phyloP scores from a whole-genome alignment of 2,329 filamentous ascomycete genomes.

The Thelonectria rubi region DNA sequence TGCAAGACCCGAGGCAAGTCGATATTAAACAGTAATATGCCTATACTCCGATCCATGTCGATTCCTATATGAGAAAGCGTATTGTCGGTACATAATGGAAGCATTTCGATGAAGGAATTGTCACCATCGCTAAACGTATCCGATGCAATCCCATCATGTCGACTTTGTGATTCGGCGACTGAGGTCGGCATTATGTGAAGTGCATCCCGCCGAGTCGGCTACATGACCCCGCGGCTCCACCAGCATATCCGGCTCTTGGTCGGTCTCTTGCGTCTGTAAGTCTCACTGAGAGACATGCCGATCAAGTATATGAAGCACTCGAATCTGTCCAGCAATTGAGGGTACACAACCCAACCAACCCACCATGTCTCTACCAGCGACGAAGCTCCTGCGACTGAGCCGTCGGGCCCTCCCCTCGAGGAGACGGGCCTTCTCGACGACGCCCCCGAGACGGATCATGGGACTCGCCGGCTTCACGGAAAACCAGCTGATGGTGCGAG shows the following conservation, averaged over 20 bases:
- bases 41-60: too few relatives aligned
- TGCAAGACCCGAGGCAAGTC: too few relatives aligned
- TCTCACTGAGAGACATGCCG: not conserved
- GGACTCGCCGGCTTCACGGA: conserved; percentile 77
- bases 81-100: too few relatives aligned
- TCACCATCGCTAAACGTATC: not conserved
- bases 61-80: too few relatives aligned
- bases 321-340: not conserved
- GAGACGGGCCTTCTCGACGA: conserved; percentile 48
- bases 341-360: not conserved
- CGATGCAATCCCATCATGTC: not conserved
- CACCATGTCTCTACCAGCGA: conserved; percentile 28
- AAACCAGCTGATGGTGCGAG: conserved; percentile 75
- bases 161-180: conserved; percentile 18
- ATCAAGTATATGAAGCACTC: conserved; percentile 25
- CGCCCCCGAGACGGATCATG: conserved; percentile 63
- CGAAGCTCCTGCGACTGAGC: conserved; percentile 22
- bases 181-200: conserved; percentile 11
- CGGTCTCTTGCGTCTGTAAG: conserved; percentile 19
- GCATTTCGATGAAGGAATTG: not conserved
- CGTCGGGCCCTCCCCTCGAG: conserved; percentile 20
- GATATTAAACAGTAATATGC: not conserved
- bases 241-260: not conserved
- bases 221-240: conserved; percentile 9
- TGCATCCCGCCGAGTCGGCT: conserved; percentile 18